Evolutionary conservation across 257 asterid genomes (phyloP), one percentile per base, ranked within the genome.

Genomic region (Forsythia suspensa): DNA sequence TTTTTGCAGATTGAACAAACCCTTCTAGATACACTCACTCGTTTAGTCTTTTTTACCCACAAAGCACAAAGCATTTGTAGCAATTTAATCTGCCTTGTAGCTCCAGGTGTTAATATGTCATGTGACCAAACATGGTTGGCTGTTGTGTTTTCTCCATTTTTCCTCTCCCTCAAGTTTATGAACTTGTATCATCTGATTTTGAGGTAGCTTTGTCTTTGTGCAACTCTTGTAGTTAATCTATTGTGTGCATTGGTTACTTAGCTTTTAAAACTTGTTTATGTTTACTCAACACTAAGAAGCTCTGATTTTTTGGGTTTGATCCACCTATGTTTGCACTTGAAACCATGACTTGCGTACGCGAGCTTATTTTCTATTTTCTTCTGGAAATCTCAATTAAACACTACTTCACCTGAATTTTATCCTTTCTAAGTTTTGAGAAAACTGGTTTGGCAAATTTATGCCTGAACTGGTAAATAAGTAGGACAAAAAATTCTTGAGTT

Each of bases 401-500:
- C 73, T 61, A 46, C 13, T 74, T 40, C 34, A 29, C 51, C 73
- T 34, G 57, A 74, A 55, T n/a, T 15, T 73, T 46, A 51, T 65
- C 75, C 70, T 9, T 9, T 75, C 51, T 18, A 18, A 65, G 78
- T 39, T 44, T 81, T 77, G n/a, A 81, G 74, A 59, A 59, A 72
- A 74, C 76, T 73, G 59, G 80, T 79, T 78, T 55, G 80, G 83
- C 81, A 71, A 80, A 74, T 74, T 78, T 76, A 67, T 55, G 8
- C 73, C 37, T 78, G 75, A 80, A 57, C 79, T 77, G 79, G 83
- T 63, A 81, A 81, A 80, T 76, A 77, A 74, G 39, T 71, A 83
- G 88, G 82, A 73, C 81, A 86, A 89, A 80, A 82, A 81, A 84
- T 81, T 86, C 87, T 88, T 91, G 94, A 90, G 86, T 85, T 89